These are phyloP conservation scores for Cutaneotrichosporon sp. DNA, from an alignment of 1,284 basidiomycete species.

Conservation along the genomic window DNA sequence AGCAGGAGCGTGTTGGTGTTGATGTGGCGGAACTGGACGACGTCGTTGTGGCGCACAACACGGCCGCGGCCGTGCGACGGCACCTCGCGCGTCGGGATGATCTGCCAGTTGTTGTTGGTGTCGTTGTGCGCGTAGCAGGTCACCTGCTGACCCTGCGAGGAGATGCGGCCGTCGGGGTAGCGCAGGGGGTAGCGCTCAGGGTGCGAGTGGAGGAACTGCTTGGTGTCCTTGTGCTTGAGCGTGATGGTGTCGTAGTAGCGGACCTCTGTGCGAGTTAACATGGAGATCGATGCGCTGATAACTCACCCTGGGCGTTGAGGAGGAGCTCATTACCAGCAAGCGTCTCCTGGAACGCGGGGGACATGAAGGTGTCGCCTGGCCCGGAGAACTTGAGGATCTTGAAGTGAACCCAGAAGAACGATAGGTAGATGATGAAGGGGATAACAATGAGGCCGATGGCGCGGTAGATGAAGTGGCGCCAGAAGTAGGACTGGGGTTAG, in stretches of 20 bases:
- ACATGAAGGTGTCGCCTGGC: constrained; percentile 96
- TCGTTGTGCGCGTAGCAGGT: constrained; percentile 78
- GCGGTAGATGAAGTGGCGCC: constrained; percentile 84
- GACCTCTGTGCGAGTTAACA: constrained; percentile 65
- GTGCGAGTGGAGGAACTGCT: constrained; percentile 92
- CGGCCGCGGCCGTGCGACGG: constrained; percentile 86
- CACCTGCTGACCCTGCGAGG: constrained; percentile 93
- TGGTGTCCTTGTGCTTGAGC: constrained; percentile 87
- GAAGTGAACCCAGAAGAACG: constrained; percentile 97
- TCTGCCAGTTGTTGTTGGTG: constrained; percentile 93
- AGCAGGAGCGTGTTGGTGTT: constrained; percentile 80
- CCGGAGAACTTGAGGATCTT: constrained; percentile 86
- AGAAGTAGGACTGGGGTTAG: constrained; percentile 73
- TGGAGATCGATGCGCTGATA: constrained; percentile 1
- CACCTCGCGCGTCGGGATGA: constrained; percentile 88
- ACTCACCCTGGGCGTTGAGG: constrained; percentile 77
- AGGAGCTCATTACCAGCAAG: constrained; percentile 88
- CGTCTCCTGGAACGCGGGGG: constrained; percentile 96
- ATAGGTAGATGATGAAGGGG: constrained; percentile 87
- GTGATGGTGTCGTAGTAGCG: constrained; percentile 89
- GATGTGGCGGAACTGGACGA: constrained; percentile 86
- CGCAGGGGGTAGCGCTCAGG: constrained; percentile 84
- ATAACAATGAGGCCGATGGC: constrained; percentile 83
- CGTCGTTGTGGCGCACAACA: constrained; percentile 82
- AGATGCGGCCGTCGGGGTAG: constrained; percentile 95